Evolutionary conservation across 108 stramenopile species (phyloP).

Genomic region (Fragilaria crotonensis): DNA sequence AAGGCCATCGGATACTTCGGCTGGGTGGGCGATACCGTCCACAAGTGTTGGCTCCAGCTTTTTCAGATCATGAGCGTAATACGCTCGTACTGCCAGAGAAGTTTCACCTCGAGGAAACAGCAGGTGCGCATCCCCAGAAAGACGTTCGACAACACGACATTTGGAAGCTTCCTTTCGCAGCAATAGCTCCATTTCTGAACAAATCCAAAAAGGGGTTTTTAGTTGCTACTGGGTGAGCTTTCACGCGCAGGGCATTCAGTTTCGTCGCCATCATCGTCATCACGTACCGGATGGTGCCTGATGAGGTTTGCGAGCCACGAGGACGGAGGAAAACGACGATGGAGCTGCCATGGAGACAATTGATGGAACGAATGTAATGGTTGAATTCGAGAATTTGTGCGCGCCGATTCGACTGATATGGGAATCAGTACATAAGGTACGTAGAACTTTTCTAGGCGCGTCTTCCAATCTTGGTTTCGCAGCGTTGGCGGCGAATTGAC

Average conservation of each 20-base stretch:
- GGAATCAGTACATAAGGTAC: no score
- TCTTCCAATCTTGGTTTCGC: no score
- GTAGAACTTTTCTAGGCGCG: no score
- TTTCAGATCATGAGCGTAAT: conserved; percentile 19
- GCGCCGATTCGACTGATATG: no score
- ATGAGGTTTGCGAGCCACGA: conserved; percentile 3
- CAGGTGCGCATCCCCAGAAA: conserved; percentile 41
- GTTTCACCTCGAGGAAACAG: conserved; percentile 34
- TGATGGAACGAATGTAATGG: no score
- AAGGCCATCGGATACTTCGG: conserved; percentile 19
- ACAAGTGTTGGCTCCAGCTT: conserved; percentile 9
- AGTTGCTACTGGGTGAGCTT: no score
- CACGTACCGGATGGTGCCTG: conserved; percentile 4
- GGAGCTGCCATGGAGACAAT: background rate
- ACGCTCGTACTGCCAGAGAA: conserved; percentile 31
- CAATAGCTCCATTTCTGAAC: conserved; percentile 30
- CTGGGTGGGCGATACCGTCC: no score
- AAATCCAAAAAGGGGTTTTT: background rate
- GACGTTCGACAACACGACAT: conserved; percentile 44
- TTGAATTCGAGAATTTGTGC: no score
- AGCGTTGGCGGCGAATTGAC: no score
- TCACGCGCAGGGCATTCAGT: no score
- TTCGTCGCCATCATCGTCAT: no score
- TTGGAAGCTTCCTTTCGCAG: conserved; percentile 33
- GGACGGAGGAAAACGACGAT: conserved; percentile 2